Evolutionary conservation across 1,139 yeast genomes (phyloP).

Genomic region (Meyerozyma guilliermondii): DNA sequence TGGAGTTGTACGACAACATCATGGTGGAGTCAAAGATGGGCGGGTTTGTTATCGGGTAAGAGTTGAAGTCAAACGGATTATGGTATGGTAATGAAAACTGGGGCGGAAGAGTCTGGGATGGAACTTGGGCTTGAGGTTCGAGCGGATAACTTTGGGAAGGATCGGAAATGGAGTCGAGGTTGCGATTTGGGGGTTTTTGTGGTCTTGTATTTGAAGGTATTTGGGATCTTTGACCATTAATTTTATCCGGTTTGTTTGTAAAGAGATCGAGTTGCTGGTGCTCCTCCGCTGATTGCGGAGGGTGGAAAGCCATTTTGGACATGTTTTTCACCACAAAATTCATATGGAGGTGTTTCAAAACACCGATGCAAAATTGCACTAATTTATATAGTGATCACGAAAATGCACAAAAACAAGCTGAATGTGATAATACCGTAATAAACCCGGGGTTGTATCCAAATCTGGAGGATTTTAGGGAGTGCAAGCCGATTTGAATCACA

Average conservation of each 20-base stretch:
- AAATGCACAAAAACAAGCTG: too few species aligned
- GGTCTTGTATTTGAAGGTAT: too few species aligned
- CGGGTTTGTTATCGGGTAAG: slow-evolving; percentile 62
- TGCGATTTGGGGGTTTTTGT: not conserved
- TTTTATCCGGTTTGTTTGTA: not conserved
- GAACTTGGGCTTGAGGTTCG: not conserved
- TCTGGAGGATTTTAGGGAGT: too few species aligned
- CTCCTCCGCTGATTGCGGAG: not conserved
- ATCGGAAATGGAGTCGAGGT: not conserved
- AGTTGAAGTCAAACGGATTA: slow-evolving; percentile 37
- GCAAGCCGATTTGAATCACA: too few species aligned
- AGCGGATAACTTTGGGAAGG: not conserved
- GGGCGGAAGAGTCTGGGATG: not conserved
- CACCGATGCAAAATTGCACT: too few species aligned
- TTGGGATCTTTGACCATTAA: too few species aligned
- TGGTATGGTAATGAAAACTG: slow-evolving; percentile 16
- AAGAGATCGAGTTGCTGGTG: not conserved
- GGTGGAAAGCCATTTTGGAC: not conserved
- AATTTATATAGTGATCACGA: too few species aligned
- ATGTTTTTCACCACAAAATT: not conserved
- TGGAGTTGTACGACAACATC: slow-evolving; percentile 33
- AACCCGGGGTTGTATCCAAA: too few species aligned
- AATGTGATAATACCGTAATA: too few species aligned
- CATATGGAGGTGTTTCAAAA: not conserved
- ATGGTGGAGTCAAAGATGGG: slow-evolving; percentile 57